Evolutionary conservation across 1,284 basidiomycete genomes (phyloP), one percentile per base, ranked within the genome.

Genomic region (Naganishia sp.): DNA sequence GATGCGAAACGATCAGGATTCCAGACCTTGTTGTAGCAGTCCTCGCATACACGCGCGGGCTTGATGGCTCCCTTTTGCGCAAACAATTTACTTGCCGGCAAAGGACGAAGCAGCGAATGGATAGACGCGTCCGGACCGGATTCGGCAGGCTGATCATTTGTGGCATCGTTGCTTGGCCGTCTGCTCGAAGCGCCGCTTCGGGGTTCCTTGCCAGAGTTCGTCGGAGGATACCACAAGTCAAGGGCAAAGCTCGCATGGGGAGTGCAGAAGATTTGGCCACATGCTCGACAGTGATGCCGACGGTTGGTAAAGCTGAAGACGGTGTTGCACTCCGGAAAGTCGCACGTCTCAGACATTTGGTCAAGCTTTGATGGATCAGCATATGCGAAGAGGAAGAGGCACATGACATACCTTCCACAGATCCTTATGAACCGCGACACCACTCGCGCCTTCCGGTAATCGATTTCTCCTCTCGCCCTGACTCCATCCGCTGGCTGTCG

Each of bases 231-330:
- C 58, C 61, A 67, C 7, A 67, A 46, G n/a, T 55, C 53, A 28
- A 67, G 42, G 10, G 60, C 47, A 25, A 31, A 67, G 28, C 51
- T 51, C 21, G 66, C 53, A 32, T 67, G 66, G 4, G 46, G 51
- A 11, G 61, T 54, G 46, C 66, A 67, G 21, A 67, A 67, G 47
- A 67, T 63, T 23, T 61, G 58, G n/a, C 66, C 66, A 28, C 66
- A 67, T 10, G 45, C 45, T 31, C 66, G 66, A 63, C 66, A 67
- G 43, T 67, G 66, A 46, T 67, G 66, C 13, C 60, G 60, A 23
- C 66, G 53, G 28, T 63, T 51, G 9, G 57, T 60, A 50, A 66
- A 61, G 58, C 45, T 61, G 43, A 66, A 66, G 17, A 54, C 51
- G 52, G 42, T 43, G 7, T 43, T 35, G 25, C 65, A 66, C 35